These are phyloP conservation scores for Bombardia bombarda DNA, from an alignment of 495 filamentous ascomycete genomes.

Conservation along the genomic window DNA sequence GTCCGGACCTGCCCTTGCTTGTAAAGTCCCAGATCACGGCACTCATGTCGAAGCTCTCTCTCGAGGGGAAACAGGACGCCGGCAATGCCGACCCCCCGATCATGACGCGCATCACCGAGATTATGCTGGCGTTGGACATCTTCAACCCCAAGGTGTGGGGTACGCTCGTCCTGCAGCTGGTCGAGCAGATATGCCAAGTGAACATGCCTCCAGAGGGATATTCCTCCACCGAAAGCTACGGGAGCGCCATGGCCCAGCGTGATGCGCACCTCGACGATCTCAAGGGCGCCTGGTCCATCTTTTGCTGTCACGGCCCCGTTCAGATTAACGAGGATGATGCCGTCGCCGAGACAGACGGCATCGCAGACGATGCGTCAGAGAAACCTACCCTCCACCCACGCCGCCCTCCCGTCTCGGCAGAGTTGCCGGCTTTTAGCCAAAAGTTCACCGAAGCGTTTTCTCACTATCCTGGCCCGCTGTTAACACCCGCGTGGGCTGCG, in stretches of 20 bases:
- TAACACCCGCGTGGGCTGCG: no score
- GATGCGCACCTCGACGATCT: constrained; percentile 31
- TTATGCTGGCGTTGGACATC: constrained; percentile 24
- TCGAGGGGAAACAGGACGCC: constrained; percentile 26
- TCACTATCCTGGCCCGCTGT: no score
- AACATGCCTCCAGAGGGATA: constrained; percentile 15
- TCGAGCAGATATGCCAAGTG: constrained; percentile 23
- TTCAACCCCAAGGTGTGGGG: constrained; percentile 25
- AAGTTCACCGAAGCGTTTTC: no score
- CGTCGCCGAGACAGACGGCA: no score
- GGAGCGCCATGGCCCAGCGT: constrained; percentile 18
- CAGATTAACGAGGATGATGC: no score
- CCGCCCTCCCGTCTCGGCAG: no score
- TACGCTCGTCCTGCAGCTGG: constrained; percentile 22
- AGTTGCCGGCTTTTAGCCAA: no score
- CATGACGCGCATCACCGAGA: constrained; percentile 30
- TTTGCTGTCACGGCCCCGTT: no score
- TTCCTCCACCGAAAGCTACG: constrained; percentile 12
- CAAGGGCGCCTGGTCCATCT: constrained; percentile 34
- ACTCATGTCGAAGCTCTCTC: constrained; percentile 19
- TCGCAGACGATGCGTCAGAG: no score
- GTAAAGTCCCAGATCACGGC: constrained; percentile 11
- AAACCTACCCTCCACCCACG: no score
- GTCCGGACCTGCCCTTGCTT: constrained; percentile 11
- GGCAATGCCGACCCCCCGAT: constrained; percentile 25